Base-by-base conservation (phyloP, 1,284 basidiomycete species). In the Leucoagaricus sp. region DNA sequence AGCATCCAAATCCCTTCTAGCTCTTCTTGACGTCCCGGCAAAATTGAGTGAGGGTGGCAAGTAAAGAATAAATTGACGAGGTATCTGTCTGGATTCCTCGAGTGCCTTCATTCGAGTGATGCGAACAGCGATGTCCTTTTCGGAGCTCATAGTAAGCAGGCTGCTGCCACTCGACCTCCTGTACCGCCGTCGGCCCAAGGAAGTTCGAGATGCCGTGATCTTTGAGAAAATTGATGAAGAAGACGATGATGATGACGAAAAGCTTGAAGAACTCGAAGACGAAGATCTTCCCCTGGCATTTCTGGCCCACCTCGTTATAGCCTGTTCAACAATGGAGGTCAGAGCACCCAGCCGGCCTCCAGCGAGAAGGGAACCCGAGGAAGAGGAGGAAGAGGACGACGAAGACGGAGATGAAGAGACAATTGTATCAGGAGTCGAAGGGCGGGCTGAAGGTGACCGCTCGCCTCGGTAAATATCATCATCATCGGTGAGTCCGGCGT, bases 31-130 rank as follows among this genome's bases (percentile, higher is more conserved):
- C 17, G 45, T 26, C 7, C 48, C 31, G n/a, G 50, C 23, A 23
- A 44, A 26, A 3, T 33, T 29, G 31, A 69, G 67, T 60, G 73
- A 65, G 62, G 76, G 74, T 46, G 79, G 85, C 25, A 81, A 65
- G 65, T 89, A 88, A 10, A 91, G 73, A 9, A 79, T 77, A 67
- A 93, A 93, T 58, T 85, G 81, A 58, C 90, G 78, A 41, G 83
- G 79, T 48, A 83, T 73, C 52, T 80, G 75, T 58, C 85, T 75
- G 23, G 80, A 79, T 61, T 83, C 78, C 62, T 84, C 80, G 19
- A 86, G 78, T 41, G 86, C 87, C 58, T 80, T 81, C 48, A 86
- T 75, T 42, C 82, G 78, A 44, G 79, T 72, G 36, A 80, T 77
- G 42, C 69, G 75, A 52, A 74, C 82, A 1, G 78, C 76, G 38